Percentiles rank a stretch among this genome's conserved stretches.
phyloP scores from a whole-genome alignment of 1,139 yeast species.

The Kodamaea anthophila region DNA sequence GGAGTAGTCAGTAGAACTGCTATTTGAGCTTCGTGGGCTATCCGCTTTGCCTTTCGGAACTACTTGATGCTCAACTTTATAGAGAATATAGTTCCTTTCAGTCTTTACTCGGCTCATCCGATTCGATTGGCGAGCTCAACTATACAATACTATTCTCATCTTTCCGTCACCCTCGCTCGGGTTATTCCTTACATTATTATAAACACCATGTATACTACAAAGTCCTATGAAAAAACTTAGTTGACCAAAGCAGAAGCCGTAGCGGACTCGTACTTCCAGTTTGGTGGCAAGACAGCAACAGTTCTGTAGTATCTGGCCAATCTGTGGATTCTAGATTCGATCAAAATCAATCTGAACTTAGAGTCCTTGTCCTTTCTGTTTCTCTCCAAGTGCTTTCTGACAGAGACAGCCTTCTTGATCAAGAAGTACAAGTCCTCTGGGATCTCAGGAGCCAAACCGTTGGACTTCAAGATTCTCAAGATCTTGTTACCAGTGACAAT shows the following conservation, averaged over 20 bases:
- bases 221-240: slow-evolving; percentile 39
- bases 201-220: slow-evolving; percentile 7
- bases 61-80: no score
- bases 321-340: slow-evolving; percentile 99
- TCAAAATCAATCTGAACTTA: slow-evolving; percentile 99
- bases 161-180: neutral
- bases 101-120: no score
- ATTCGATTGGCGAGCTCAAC: neutral
- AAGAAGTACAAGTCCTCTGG: slow-evolving; percentile 99
- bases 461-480: slow-evolving; percentile 96
- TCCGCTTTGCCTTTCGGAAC: no score
- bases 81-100: no score
- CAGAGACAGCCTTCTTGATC: slow-evolving; percentile 99
- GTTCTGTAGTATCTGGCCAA: slow-evolving; percentile 99
- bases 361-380: slow-evolving; percentile 99
- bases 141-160: neutral
- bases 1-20: no score
- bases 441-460: slow-evolving; percentile 99
- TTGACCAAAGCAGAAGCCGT: slow-evolving; percentile 99
- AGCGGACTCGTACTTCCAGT: slow-evolving; percentile 99
- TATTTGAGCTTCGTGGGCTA: no score
- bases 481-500: slow-evolving; percentile 99
- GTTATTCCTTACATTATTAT: slow-evolving; percentile 5
- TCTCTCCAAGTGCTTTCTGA: slow-evolving; percentile 99
- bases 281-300: slow-evolving; percentile 97